Percentiles rank a stretch among this genome's conserved stretches.
Evolutionary conservation across 441 rosid species (phyloP).

Genomic region (Iberis amara): DNA sequence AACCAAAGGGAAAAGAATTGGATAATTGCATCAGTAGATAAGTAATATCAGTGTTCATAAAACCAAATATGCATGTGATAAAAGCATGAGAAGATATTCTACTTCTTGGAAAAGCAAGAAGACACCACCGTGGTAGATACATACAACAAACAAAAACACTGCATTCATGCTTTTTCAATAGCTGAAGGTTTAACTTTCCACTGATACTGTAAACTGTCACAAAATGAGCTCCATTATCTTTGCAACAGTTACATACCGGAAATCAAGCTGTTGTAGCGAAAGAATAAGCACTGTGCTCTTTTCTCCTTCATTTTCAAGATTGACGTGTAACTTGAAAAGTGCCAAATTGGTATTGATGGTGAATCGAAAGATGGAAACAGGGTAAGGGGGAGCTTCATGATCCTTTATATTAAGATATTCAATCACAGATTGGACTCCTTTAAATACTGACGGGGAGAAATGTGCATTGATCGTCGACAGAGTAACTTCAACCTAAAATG

Average conservation of each 20-base stretch:
- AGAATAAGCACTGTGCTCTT: conserved; percentile 47
- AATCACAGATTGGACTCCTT: conserved; percentile 50
- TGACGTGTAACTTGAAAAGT: conserved; percentile 42
- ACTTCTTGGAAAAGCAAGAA: conserved; percentile 16
- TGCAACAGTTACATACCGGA: conserved; percentile 41
- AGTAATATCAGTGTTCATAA: conserved; percentile 7
- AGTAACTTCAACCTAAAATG: conserved; percentile 55
- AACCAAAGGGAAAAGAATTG: conserved; percentile 6
- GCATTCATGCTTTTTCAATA: conserved; percentile 12
- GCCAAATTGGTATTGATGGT: conserved; percentile 48
- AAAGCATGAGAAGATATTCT: conserved; percentile 7
- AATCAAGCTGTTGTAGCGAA: conserved; percentile 42
- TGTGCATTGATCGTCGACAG: conserved; percentile 43
- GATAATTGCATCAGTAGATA: conserved; percentile 13
- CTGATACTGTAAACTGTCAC: conserved; percentile 2
- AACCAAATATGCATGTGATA: conserved; percentile 15
- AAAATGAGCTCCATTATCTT: neutral
- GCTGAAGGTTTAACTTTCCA: conserved; percentile 2
- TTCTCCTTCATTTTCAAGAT: conserved; percentile 71
- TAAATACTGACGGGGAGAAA: conserved; percentile 52
- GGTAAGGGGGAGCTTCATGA: conserved; percentile 36
- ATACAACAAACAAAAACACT: neutral
- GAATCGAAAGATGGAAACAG: conserved; percentile 37
- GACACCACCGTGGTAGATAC: neutral
- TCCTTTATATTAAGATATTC: conserved; percentile 40